Conservation (phyloP, 2,329 filamentous ascomycete species). For the Sphaerulina vaccinii region DNA sequence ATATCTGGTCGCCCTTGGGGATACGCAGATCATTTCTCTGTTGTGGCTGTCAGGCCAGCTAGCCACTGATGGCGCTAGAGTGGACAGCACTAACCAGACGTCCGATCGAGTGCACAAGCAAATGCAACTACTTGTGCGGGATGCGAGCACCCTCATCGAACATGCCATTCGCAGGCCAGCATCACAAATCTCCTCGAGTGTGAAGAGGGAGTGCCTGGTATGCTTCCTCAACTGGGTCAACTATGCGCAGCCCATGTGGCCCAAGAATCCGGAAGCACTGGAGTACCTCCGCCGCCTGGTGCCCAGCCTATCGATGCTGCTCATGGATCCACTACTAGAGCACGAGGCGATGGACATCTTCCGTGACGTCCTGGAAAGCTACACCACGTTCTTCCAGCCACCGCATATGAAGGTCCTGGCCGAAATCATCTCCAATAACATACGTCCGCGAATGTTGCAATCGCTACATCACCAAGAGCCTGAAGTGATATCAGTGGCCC, state of each 20-base stretch:
- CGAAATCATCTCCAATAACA: constrained; percentile 57
- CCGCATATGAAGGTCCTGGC: constrained; percentile 59
- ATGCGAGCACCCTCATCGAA: constrained; percentile 50
- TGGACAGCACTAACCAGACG: constrained; percentile 47
- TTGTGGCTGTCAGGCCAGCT: constrained; percentile 65
- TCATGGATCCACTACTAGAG: constrained; percentile 59
- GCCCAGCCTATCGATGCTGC: constrained; percentile 58
- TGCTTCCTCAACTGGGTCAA: constrained; percentile 62
- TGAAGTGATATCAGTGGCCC: constrained; percentile 57
- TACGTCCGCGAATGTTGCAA: constrained; percentile 49
- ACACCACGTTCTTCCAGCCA: constrained; percentile 60
- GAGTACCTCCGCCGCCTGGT: constrained; percentile 61
- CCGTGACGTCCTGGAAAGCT: constrained; percentile 63
- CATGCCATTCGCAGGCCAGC: constrained; percentile 17
- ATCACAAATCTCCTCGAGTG: constrained; percentile 4
- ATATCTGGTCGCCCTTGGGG: constrained; percentile 49
- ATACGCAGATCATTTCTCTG: constrained; percentile 55
- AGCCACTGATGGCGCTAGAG: constrained; percentile 66
- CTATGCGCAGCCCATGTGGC: constrained; percentile 66
- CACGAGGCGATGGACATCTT: constrained; percentile 63
- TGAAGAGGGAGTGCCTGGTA: constrained; percentile 34
- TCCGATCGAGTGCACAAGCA: constrained; percentile 37
- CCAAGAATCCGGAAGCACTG: constrained; percentile 57
- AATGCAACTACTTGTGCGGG: constrained; percentile 53
- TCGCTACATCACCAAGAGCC: constrained; percentile 59